Conservation (phyloP, 202 grass and related monocot genomes). For the Hordeum pubiflorum region DNA sequence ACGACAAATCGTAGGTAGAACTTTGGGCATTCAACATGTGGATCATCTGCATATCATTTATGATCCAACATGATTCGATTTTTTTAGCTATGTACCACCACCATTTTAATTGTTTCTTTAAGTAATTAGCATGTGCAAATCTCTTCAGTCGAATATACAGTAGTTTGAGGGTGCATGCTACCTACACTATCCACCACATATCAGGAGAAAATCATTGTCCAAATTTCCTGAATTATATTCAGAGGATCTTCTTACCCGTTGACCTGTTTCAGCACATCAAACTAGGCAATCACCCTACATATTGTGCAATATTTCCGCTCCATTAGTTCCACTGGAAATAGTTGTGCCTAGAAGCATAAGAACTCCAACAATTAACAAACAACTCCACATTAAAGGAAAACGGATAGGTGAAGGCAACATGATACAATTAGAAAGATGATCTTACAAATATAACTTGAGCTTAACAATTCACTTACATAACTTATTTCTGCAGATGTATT, state of each 20-base stretch:
- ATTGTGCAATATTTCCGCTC: background rate
- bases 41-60: background rate
- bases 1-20: background rate
- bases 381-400: background rate
- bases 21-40: background rate
- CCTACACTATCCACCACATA: too few species aligned
- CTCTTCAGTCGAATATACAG: background rate
- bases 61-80: background rate
- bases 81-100: background rate
- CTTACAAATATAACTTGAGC: background rate
- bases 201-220: too few species aligned
- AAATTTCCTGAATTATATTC: background rate
- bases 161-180: background rate
- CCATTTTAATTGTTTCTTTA: background rate
- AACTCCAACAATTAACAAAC: background rate
- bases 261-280: too few species aligned
- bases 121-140: background rate
- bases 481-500: too few species aligned
- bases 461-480: background rate
- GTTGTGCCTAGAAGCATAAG: background rate
- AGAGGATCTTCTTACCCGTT: too few species aligned
- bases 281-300: background rate
- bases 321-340: background rate
- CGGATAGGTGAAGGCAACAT: background rate
- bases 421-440: too few species aligned